Evolutionary conservation across 2,329 filamentous ascomycete genomes (phyloP).

Genomic region (Cordyceps militaris): DNA sequence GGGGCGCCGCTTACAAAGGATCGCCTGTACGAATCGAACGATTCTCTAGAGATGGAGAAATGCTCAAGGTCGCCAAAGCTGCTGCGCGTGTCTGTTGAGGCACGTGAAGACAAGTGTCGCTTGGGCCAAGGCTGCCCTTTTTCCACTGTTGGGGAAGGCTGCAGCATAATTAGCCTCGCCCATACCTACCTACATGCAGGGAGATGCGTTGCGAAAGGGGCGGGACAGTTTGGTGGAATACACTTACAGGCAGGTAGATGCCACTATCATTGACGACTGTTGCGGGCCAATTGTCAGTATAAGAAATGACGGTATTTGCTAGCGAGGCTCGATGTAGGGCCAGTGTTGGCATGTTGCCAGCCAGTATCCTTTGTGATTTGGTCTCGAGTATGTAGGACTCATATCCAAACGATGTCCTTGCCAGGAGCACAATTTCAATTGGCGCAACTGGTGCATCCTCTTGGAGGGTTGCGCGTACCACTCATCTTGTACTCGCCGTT

Average conservation of each 20-base stretch:
- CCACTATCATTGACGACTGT: constrained; percentile 93
- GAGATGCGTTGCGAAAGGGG: too few relatives aligned
- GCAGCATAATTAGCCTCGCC: constrained; percentile 11
- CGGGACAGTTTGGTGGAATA: neutral
- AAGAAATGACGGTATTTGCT: too few relatives aligned
- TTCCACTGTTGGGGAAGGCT: constrained; percentile 87
- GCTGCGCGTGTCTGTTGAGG: constrained; percentile 49
- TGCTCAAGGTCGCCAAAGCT: constrained; percentile 78
- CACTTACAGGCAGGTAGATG: constrained; percentile 79
- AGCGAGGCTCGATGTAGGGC: too few relatives aligned
- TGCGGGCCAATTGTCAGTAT: constrained; percentile 17
- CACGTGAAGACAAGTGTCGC: constrained; percentile 43
- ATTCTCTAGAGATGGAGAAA: constrained; percentile 92
- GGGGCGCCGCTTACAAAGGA: constrained; percentile 71
- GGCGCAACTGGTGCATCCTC: constrained; percentile 1
- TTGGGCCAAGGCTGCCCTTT: constrained; percentile 65
- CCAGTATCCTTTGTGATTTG: too few relatives aligned
- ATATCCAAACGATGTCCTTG: neutral
- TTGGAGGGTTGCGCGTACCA: constrained; percentile 44
- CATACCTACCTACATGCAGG: too few relatives aligned
- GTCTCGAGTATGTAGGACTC: neutral
- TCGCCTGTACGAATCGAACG: constrained; percentile 91
- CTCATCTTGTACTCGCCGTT: constrained; percentile 74
- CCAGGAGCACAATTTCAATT: neutral
- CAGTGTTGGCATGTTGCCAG: neutral